These are phyloP conservation scores for Corrigiola litoralis DNA, from an alignment of 179 eudicot genomes.

Conservation along the genomic window DNA sequence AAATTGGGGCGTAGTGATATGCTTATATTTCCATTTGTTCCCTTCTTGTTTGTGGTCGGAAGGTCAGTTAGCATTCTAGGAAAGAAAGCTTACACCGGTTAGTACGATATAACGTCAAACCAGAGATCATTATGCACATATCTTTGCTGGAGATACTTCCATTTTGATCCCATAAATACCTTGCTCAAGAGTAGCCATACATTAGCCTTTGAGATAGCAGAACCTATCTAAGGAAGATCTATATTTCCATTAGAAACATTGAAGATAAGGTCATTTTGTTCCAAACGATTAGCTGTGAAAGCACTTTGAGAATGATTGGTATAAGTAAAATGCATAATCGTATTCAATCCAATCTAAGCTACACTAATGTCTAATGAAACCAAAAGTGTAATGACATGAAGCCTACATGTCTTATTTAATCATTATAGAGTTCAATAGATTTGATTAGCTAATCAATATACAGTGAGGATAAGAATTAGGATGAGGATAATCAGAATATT, in stretches of 20 bases:
- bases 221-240: slow-evolving; percentile 4
- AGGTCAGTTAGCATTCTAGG: too few relatives aligned
- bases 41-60: too few relatives aligned
- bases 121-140: too few relatives aligned
- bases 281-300: neutral
- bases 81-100: too few relatives aligned
- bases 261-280: neutral
- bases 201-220: neutral
- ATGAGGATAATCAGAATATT: slow-evolving; percentile 11
- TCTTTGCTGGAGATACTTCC: too few relatives aligned
- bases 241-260: too few relatives aligned
- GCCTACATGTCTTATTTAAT: neutral
- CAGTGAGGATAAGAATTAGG: slow-evolving; percentile 8
- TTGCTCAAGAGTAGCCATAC: neutral
- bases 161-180: neutral
- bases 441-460: slow-evolving; percentile 28
- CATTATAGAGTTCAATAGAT: slow-evolving; percentile 5
- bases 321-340: neutral
- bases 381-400: slow-evolving; percentile 11
- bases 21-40: too few relatives aligned
- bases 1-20: too few relatives aligned
- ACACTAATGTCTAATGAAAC: slow-evolving; percentile 13
- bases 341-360: neutral
- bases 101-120: too few relatives aligned
- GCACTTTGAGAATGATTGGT: too few relatives aligned